Evolutionary conservation across 306 rosid genomes (phyloP).

Genomic region (Rosa multiflora): DNA sequence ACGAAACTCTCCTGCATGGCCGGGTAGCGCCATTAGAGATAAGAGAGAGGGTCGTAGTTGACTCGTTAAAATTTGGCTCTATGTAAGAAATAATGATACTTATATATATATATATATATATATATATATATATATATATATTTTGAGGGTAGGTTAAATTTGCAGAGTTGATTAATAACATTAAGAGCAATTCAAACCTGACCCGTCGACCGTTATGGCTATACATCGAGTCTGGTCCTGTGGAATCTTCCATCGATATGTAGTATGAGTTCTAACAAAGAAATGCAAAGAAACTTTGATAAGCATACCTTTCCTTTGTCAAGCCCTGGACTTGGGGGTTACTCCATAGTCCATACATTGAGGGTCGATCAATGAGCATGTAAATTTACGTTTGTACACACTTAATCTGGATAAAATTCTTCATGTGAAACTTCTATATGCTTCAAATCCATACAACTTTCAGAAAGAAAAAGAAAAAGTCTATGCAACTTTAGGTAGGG

Average conservation of each 20-base stretch:
- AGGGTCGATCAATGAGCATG: neutral
- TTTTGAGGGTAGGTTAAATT: neutral
- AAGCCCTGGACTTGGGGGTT: neutral
- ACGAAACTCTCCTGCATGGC: neutral
- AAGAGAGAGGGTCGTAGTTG: neutral
- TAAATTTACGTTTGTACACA: neutral
- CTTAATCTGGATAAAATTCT: neutral
- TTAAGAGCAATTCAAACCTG: conserved; percentile 1
- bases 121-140: too few species aligned
- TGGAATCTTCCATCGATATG: neutral
- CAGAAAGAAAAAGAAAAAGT: neutral
- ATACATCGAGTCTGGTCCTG: neutral
- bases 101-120: too few species aligned
- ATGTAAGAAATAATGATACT: neutral
- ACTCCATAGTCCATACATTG: neutral
- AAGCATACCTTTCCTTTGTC: neutral
- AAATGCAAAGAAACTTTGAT: neutral
- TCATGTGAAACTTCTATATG: neutral
- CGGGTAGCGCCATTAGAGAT: neutral
- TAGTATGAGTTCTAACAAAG: neutral
- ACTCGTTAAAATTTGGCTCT: conserved; percentile 6
- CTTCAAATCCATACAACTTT: neutral
- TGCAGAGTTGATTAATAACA: neutral
- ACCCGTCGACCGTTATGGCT: neutral
- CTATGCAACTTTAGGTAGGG: neutral